Evolutionary conservation across 1,139 yeast genomes (phyloP), one percentile per base, ranked within the genome.

Genomic region (Yamadazyma kanchanaburiensis): DNA sequence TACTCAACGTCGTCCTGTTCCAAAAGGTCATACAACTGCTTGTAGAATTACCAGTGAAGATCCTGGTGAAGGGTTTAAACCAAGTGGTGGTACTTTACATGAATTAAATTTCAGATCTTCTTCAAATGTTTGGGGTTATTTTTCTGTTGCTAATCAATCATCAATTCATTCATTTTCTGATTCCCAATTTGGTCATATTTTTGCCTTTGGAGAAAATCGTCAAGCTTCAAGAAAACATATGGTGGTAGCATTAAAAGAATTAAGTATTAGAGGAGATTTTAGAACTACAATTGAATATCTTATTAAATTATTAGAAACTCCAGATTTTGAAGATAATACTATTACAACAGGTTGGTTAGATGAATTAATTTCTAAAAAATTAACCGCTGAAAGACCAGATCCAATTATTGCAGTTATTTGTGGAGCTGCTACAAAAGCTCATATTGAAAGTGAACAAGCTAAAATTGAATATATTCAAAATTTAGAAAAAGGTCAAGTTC

Each of bases 291-390:
- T 91, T 40, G 98, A 91, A 61, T 94, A 94, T 56, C 74, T 94
- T 53, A 91, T 94, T 59, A 89, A 91, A 58, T 74, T 91, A 46
- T 73, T 91, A 49, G 97, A 91, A 66, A 89, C 98, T 22, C 94
- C 95, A 32, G 98, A 85, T 55, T 91, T 91, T 49, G 96, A 88
- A 64, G 89, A 83, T 40, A 94, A 91, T 60, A 89, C 94, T 30
- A 89, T 91, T 51, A 91, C 98, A 39, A 91, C 98, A 39, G 97
- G 97, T 39, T 91, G 98, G 98, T 77, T 91, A 51, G 98, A 91
- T 62, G 97, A 89, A 62, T 77, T 91, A 53, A 91, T 91, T 53
- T 71, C 94, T 39, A 86, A 86, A 61, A 88, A 83, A 53, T 77
- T 94, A 56, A 91, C 98, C 28, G 94, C 96, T 25, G 96, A 91